Evolutionary conservation across 805 yeast genomes (phyloP), one percentile per base, ranked within the genome.

Genomic region (Ogataea haglerorum): DNA sequence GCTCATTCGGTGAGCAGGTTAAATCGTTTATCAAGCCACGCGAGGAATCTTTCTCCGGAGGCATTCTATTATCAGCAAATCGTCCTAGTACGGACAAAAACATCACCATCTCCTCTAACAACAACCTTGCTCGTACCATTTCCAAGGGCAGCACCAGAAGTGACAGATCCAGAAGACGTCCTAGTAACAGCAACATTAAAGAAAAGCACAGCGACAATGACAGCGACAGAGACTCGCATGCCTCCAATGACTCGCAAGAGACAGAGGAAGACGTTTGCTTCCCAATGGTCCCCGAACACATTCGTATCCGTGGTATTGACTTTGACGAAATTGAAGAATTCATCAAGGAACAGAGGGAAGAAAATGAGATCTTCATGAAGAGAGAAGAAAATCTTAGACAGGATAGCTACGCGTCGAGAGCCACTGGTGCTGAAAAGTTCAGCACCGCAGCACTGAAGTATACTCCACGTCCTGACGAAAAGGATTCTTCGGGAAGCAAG

Each of bases 211-310:
- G 43, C 27, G 65, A 63, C 10, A 61, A 67, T 29, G 88, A 82
- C 53, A 75, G 80, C 45, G 91, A 84, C 49, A 74, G 72, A 15
- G 83, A 76, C 51, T 83, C 90, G 2, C 85, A 78, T 51, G 85
- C 81, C 2, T 82, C 91, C 8, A 71, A 88, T 49, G 78, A 81
- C 14, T 81, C 90, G 4, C 95, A 86, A 52, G 96, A 89, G 57
- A 88, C 96, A 0, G 98, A 91, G 56, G 96, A 88, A 58, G 98
- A 91, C 73, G 99, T 91, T 32, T 91, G 98, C 70, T 90, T 90
- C 64, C 98, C 98, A 2, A 83, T 88, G 87, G 67, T 79, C 36
- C 80, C 85, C 4, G 83, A 82, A 45, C 78, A 74, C 42, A 68
- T 71, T 10, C 69, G 77, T 36, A 51, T 62, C 6, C 80, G 80